Evolutionary conservation across 768 basidiomycete genomes (phyloP).

Genomic region (Hypholoma fasciculare): DNA sequence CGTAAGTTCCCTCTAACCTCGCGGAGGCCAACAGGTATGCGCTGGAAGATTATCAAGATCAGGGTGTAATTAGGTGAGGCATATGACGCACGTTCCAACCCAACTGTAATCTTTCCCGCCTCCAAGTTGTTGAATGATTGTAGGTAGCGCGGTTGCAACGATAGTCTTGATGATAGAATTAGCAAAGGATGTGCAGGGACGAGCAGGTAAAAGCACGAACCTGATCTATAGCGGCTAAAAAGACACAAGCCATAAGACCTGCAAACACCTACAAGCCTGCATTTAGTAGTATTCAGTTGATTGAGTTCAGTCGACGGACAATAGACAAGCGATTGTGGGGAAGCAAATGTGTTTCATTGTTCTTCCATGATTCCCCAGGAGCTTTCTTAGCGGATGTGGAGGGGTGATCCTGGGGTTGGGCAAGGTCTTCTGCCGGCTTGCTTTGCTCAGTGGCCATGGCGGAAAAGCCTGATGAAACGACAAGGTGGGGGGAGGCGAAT

Average conservation of each 20-base stretch:
- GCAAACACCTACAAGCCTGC: conserved; percentile 38
- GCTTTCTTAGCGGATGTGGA: conserved; percentile 14
- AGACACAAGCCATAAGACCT: conserved; percentile 45
- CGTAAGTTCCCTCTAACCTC: conserved; percentile 24
- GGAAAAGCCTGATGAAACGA: not conserved
- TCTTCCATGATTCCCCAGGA: conserved; percentile 54
- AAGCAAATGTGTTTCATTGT: conserved; percentile 53
- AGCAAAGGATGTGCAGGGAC: not conserved
- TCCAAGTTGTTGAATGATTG: conserved; percentile 65
- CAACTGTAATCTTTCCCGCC: conserved; percentile 68
- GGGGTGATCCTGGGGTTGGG: not conserved
- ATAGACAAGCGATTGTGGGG: conserved; percentile 52
- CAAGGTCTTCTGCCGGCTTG: not conserved
- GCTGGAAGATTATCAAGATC: conserved; percentile 34
- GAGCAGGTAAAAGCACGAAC: conserved; percentile 27
- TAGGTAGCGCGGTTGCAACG: conserved; percentile 75
- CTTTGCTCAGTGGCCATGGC: not conserved
- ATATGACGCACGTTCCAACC: conserved; percentile 59
- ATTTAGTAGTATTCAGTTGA: not conserved
- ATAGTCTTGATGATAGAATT: conserved; percentile 45
- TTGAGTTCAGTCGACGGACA: conserved; percentile 27
- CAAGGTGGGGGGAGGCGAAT: not conserved
- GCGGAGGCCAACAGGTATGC: conserved; percentile 75
- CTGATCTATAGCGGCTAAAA: conserved; percentile 62
- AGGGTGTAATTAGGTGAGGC: not conserved